phyloP scores from a whole-genome alignment of 1,139 yeast species.

The Suhomyces terraborum region DNA sequence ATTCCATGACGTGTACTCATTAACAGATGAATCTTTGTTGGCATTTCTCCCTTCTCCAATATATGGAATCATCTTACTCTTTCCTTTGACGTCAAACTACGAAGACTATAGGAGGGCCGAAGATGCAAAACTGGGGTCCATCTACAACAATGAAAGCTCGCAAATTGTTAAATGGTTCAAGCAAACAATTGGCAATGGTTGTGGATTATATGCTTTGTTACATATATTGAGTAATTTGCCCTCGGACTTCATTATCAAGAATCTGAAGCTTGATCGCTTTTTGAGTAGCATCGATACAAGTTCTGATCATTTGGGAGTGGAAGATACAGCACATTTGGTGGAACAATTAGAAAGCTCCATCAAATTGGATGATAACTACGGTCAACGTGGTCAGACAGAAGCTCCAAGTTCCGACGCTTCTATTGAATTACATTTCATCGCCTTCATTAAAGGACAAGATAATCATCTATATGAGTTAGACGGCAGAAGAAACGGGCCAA shows the following conservation, averaged over 20 bases:
- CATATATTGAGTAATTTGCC: slow-evolving; percentile 74
- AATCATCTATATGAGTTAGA: slow-evolving; percentile 80
- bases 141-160: slow-evolving; percentile 19
- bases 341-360: slow-evolving; percentile 52
- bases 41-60: slow-evolving; percentile 83
- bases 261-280: slow-evolving; percentile 32
- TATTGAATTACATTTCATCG: slow-evolving; percentile 76
- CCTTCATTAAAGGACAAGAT: slow-evolving; percentile 62
- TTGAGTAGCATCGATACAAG: slow-evolving; percentile 17
- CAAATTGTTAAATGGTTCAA: slow-evolving; percentile 62
- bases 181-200: slow-evolving; percentile 86
- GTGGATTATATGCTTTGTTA: slow-evolving; percentile 87
- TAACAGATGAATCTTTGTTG: slow-evolving; percentile 76
- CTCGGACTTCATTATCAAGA: slow-evolving; percentile 40
- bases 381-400: slow-evolving; percentile 72
- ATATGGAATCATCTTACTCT: slow-evolving; percentile 70
- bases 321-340: slow-evolving; percentile 46
- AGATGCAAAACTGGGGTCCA: slow-evolving; percentile 29
- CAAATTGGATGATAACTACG: slow-evolving; percentile 57
- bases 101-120: slow-evolving; percentile 49
- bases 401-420: slow-evolving; percentile 72
- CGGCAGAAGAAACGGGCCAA: slow-evolving; percentile 82
- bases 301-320: slow-evolving; percentile 6
- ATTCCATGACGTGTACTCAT: slow-evolving; percentile 81
- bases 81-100: slow-evolving; percentile 71